A percentile compares a stretch with the other conserved stretches of the same genome.
Evolutionary conservation across 2,329 filamentous ascomycete species (phyloP).

Genomic region (Diplodia seriata): DNA sequence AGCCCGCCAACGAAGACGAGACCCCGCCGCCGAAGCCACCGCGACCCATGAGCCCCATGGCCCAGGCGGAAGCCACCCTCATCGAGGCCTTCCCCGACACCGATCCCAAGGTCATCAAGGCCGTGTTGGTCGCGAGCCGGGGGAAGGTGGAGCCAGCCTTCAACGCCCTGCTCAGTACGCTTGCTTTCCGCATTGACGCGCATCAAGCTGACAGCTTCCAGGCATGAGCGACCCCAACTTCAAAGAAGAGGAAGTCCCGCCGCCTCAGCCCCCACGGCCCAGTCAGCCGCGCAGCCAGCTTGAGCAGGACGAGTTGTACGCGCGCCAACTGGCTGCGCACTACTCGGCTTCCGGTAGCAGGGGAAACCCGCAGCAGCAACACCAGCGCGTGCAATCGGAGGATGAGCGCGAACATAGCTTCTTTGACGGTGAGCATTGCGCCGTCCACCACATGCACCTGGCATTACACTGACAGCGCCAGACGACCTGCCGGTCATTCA

Average conservation of each 20-base stretch:
- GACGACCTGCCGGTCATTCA: constrained; percentile 93
- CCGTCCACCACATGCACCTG: neutral
- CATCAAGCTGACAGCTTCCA: constrained; percentile 36
- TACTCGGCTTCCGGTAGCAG: constrained; percentile 62
- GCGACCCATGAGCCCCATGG: constrained; percentile 77
- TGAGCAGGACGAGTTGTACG: constrained; percentile 89
- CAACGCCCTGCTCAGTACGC: constrained; percentile 84
- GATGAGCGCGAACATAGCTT: constrained; percentile 79
- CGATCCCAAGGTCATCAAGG: constrained; percentile 81
- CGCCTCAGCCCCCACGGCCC: constrained; percentile 81
- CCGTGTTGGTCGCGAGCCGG: constrained; percentile 83
- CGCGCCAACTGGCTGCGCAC: constrained; percentile 89
- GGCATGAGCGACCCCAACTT: constrained; percentile 63
- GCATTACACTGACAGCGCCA: constrained; percentile 39
- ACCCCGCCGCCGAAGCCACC: constrained; percentile 80
- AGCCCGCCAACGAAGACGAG: constrained; percentile 52
- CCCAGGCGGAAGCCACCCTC: constrained; percentile 85
- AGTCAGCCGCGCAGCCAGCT: constrained; percentile 75
- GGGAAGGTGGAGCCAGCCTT: constrained; percentile 93
- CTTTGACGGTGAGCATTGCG: constrained; percentile 69
- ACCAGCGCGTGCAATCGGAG: constrained; percentile 56
- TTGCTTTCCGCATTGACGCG: neutral
- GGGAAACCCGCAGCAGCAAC: constrained; percentile 39
- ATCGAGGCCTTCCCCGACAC: constrained; percentile 93
- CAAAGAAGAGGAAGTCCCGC: constrained; percentile 62